A percentile compares a stretch with the other conserved stretches of the same genome.
phyloP scores from a whole-genome alignment of 345 rosid genomes.

The Moringa oleifera region DNA sequence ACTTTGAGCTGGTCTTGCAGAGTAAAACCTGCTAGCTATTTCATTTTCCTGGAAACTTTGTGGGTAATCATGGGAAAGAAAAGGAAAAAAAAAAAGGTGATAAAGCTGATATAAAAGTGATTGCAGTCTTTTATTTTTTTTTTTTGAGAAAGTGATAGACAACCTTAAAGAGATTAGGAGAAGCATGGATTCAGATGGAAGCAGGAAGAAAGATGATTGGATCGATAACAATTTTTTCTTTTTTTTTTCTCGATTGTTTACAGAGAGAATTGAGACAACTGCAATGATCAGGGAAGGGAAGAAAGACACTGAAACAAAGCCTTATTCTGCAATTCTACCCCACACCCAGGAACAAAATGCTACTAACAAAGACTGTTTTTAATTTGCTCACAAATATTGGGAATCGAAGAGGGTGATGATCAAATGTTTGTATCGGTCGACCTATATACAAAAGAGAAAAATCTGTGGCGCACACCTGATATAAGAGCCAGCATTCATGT shows the following conservation, averaged over 20 bases:
- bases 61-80: no score
- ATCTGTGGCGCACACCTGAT: conserved; percentile 24
- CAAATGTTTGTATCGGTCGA: conserved; percentile 26
- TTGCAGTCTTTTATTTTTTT: conserved; percentile 7
- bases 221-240: conserved; percentile 16
- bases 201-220: not conserved
- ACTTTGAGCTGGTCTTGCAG: no score
- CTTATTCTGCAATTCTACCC: conserved; percentile 33
- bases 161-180: conserved; percentile 11
- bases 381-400: conserved; percentile 19
- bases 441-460: conserved; percentile 19
- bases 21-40: no score
- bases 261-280: conserved; percentile 25
- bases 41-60: no score
- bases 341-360: conserved; percentile 20
- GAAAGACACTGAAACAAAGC: conserved; percentile 19
- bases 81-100: conserved; percentile 13
- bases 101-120: conserved; percentile 23
- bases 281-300: conserved; percentile 22
- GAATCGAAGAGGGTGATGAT: conserved; percentile 9
- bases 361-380: conserved; percentile 12
- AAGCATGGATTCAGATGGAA: conserved; percentile 1
- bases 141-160: conserved; percentile 23
- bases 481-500: conserved; percentile 13
- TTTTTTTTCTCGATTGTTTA: conserved; percentile 17